These are phyloP conservation scores for Sporothrix protearum DNA, from an alignment of 2,329 filamentous ascomycete species.

Conservation along the genomic window DNA sequence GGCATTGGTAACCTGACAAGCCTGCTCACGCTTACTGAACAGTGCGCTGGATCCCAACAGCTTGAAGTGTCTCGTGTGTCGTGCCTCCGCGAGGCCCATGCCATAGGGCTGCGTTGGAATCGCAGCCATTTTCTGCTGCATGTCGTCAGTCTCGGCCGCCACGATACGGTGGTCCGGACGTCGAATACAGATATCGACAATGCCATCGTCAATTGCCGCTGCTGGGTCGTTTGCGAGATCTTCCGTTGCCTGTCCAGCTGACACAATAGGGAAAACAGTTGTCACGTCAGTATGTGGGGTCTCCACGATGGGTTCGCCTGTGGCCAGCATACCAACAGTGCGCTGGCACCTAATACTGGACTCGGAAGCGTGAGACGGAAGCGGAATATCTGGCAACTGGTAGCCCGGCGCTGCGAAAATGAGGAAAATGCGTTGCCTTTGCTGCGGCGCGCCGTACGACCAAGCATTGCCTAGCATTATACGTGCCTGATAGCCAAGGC, in stretches of 20 bases:
- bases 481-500: conserved; percentile 71
- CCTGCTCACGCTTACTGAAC: conserved; percentile 37
- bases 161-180: conserved; percentile 65
- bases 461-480: conserved; percentile 67
- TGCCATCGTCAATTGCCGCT: conserved; percentile 54
- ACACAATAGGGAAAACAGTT: conserved; percentile 60
- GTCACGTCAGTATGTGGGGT: conserved; percentile 40
- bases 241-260: conserved; percentile 49
- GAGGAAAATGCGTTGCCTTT: conserved; percentile 65
- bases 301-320: conserved; percentile 56
- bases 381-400: conserved; percentile 53
- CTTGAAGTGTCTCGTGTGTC: conserved; percentile 38
- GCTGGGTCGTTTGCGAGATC: conserved; percentile 51
- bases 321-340: conserved; percentile 55
- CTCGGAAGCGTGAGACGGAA: conserved; percentile 54
- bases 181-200: conserved; percentile 57
- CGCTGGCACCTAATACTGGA: not conserved
- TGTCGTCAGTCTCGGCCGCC: conserved; percentile 38
- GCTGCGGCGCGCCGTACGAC: conserved; percentile 63
- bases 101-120: conserved; percentile 60
- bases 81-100: conserved; percentile 47
- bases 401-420: conserved; percentile 65
- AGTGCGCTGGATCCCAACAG: conserved; percentile 39
- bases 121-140: conserved; percentile 47
- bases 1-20: conserved; percentile 27